Evolutionary conservation across 2,329 filamentous ascomycete genomes (phyloP), one percentile per base, ranked within the genome.

Genomic region (Scytalidium lignicola): DNA sequence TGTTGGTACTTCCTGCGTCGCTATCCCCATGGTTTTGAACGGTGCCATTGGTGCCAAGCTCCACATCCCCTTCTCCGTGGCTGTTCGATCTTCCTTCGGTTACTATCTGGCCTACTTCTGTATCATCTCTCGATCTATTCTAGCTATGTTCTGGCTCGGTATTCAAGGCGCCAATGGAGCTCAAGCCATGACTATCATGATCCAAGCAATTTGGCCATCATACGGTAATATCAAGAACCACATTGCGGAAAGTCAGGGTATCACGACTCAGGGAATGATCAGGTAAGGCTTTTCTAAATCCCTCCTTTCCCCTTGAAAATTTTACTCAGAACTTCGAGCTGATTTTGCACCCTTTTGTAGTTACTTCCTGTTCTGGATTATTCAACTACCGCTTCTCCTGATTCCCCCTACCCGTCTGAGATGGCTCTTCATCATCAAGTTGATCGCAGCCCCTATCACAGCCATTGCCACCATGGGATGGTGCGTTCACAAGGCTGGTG

Each of bases 101-200:
- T 75, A 70, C 53, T 73, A 73, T 50, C 62, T 75, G 28, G 67
- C 70, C 62, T 66, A 67, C 29, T 65, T 68, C 53, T 54, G 53
- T 23, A 61, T 76, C 41, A 58, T 73, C 5, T 67, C 70, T 23
- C 68, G 73, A 20, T 61, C 66, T 2, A 62, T 75, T 41, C 62
- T 75, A 17, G 73, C 72, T 21, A 70, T 75, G 60, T 74, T 77
- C 58, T 77, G 74, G 85, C 80, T 85, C 47, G 80, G 82, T 0
- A 83, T 86, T 43, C 81, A 86, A 55, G 80, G 78, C 39, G 79
- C 80, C 51, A 83, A 83, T 54, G 82, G 83, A 0, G 80, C 76
- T 0, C 76, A 78, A 43, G 68, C 65, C 55, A 65, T 72, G 26
- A 69, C 67, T 0, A 65, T 69, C 49, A 72, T 76, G 58, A 59